phyloP scores from a whole-genome alignment of 208 protist species.

The Leishmania martiniquensis region DNA sequence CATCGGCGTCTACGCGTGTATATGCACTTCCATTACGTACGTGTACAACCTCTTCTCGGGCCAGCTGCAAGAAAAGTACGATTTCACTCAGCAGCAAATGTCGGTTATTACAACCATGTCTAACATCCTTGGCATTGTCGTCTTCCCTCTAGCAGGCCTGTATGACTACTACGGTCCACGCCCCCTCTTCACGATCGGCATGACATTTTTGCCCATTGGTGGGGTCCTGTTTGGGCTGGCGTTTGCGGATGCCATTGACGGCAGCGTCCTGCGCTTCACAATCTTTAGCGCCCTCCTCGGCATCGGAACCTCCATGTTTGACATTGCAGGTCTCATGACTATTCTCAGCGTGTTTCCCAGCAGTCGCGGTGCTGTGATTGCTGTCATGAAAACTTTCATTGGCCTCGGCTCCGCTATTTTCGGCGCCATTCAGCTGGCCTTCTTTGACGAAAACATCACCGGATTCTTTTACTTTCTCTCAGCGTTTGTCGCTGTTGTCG shows the following conservation, averaged over 20 bases:
- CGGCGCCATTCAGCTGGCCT: constrained; percentile 65
- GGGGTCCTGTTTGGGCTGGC: constrained; percentile 63
- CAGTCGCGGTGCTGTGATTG: constrained; percentile 78
- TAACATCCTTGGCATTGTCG: constrained; percentile 46
- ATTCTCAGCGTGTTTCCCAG: constrained; percentile 81
- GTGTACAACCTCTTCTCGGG: constrained; percentile 85
- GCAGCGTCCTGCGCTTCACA: constrained; percentile 56
- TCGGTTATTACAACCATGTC: constrained; percentile 72
- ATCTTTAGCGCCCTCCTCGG: constrained; percentile 52
- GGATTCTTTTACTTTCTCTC: constrained; percentile 74
- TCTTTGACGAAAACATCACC: constrained; percentile 54
- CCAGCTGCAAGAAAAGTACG: constrained; percentile 63
- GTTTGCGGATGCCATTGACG: constrained; percentile 52
- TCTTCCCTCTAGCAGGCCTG: constrained; percentile 57
- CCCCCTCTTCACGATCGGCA: constrained; percentile 64
- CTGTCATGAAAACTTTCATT: constrained; percentile 86
- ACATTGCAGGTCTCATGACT: constrained; percentile 79
- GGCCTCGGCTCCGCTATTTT: constrained; percentile 86
- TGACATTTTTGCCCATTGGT: constrained; percentile 51
- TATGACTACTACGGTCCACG: constrained; percentile 82
- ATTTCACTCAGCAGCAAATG: constrained; percentile 76
- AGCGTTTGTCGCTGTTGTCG: constrained; percentile 32
- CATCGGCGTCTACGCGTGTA: constrained; percentile 59
- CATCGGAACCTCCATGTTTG: constrained; percentile 63
- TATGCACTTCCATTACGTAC: constrained; percentile 70